A percentile compares a stretch with the other conserved stretches of the same genome.
These are phyloP conservation scores for Platanus orientalis DNA, from an alignment of 164 flowering plant species.

Conservation along the genomic window DNA sequence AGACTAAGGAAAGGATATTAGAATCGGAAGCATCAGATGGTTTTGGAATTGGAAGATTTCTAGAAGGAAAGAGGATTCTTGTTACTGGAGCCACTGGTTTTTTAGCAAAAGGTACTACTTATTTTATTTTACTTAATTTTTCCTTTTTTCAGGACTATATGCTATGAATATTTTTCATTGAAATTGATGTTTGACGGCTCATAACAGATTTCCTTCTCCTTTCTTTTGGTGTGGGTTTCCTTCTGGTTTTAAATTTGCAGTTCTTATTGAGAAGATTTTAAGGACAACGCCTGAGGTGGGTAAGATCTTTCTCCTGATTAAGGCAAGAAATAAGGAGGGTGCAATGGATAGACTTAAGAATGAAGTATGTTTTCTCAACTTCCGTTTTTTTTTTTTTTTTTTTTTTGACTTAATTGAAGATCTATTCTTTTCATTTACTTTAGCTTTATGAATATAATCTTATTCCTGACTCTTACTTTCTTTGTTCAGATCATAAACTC, in stretches of 20 bases:
- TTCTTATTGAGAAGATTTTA: conserved; percentile 86
- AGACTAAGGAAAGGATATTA: too few species aligned
- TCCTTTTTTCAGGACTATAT: too few species aligned
- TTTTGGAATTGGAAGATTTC: too few species aligned
- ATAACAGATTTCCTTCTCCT: background rate
- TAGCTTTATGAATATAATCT: too few species aligned
- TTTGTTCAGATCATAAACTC: conserved; percentile 51
- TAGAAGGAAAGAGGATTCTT: too few species aligned
- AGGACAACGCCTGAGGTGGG: conserved; percentile 83
- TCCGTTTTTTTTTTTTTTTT: background rate
- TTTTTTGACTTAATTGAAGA: background rate
- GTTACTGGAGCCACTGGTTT: conserved; percentile 97
- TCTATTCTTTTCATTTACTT: too few species aligned
- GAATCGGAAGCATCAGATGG: too few species aligned
- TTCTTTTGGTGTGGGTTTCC: background rate
- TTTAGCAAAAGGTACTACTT: conserved; percentile 67
- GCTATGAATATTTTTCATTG: too few species aligned
- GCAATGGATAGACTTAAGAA: conserved; percentile 67
- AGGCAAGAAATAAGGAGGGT: conserved; percentile 64
- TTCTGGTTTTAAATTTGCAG: conserved; percentile 32
- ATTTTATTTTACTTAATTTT: background rate
- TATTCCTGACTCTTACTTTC: too few species aligned
- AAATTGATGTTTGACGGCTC: too few species aligned
- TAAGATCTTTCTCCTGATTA: conserved; percentile 72
- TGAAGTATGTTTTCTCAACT: conserved; percentile 52